Base-by-base conservation (phyloP, 192 early-diverging fungal species). In the Rhizophagus sp. region DNA sequence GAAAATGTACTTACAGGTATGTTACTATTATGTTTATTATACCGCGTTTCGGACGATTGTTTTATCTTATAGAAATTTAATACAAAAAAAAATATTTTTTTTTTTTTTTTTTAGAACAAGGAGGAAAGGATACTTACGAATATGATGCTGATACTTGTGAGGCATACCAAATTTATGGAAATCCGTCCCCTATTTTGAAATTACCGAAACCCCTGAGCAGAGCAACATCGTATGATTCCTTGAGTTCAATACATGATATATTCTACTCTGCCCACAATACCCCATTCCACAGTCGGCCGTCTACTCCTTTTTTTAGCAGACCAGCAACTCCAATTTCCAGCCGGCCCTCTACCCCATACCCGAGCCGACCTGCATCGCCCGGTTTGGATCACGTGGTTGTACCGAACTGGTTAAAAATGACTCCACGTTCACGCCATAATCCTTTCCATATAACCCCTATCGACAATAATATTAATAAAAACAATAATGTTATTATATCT, bases 1-100 rank as follows among this genome's bases (percentile, higher is more conserved):
- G 77, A 82, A 33, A 69, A 82, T 52, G 49, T 87, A 6, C 61
- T 85, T 10, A 62, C 62, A 25, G 86, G 86, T 85, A 76, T 10
- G 77, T 52, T 13, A 62, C 19, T 5, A 9, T 25, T 41, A 25
- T 30, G 5, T 72, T 44, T 3, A 50, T 44, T 73, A 73, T 27
- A 10, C 12, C 4, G 15, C 65, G 3, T 34, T 67, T 30, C 11
- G 1, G 19, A 57, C 1, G 17, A 22, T 57, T 57, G 4, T 57
- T 57, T 22, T 11, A 15, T 57, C 17, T 57, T 57, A 57, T n/a
- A 57, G 19, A 57, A 57, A 47, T 47, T 57, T 57, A 57, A 57
- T 5, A 7, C 6, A 19, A 50, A 50, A 22, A 1, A 57, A 17
- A 30, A n/a, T n/a, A n/a, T 30, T 30, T 30, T 30, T 30, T 30